Evolutionary conservation across 2,329 filamentous ascomycete genomes (phyloP), one percentile per base, ranked within the genome.

Genomic region (Penicillium concentricum): DNA sequence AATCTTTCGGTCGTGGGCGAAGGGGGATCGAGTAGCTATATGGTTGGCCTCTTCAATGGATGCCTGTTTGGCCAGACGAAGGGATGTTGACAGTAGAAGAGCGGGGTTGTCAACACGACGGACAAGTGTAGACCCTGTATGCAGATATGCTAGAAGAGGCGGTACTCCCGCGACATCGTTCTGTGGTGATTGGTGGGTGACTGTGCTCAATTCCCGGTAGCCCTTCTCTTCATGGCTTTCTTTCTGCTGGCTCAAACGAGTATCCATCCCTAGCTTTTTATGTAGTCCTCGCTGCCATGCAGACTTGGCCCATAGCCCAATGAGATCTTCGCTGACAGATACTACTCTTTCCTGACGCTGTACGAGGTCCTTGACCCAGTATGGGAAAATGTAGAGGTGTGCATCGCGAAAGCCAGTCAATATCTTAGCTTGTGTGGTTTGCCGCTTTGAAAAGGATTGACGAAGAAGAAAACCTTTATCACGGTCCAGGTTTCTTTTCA

Each of bases 371-470:
- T 39, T 53, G 1, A 46, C 50, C 50, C 50, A 46, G 24, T 24
- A 37, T 4, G 42, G 50, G 13, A 53, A 53, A n/a, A 43, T 35
- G 15, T 53, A 53, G 42, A 53, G 50, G 15, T 53, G 50, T 18
- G 50, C 24, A 37, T 53, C 50, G 15, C 50, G 42, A 15, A 32
- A 53, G 20, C 32, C 41, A 32, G 50, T 46, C 41, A 51, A 24
- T 4, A 45, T 46, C 15, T 37, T 53, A 15, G 15, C 18, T 10
- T 32, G 34, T 30, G 24, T 10, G n/a, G 12, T 9, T 16, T 32
- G 32, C 4, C 16, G 37, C 5, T 38, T 38, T 2, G 42, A 4
- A 2, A 46, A 30, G 16, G 50, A 53, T n/a, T 24, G 30, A 30
- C 41, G 41, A 38, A 53, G 30, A 22, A 46, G n/a, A 15, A 53